Conservation (phyloP, 2,329 filamentous ascomycete genomes). For the Cercospora zeae-maydis region DNA sequence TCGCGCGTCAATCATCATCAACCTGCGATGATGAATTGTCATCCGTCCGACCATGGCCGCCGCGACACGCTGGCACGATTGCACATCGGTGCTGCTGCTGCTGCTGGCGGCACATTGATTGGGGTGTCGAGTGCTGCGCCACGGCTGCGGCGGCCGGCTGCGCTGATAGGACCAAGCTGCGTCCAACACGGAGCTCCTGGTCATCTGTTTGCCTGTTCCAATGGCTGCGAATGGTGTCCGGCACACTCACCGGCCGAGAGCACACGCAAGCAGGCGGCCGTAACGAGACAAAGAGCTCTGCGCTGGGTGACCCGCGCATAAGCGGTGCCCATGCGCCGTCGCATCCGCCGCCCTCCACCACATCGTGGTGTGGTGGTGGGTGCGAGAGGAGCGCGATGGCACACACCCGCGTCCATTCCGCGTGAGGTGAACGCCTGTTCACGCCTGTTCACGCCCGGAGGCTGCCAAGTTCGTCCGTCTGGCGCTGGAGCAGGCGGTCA, state of each 20-base stretch:
- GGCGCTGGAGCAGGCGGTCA: neutral
- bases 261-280: constrained; percentile 4
- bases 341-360: constrained; percentile 1
- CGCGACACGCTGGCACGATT: neutral
- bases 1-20: too few relatives aligned
- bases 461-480: too few relatives aligned
- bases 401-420: neutral
- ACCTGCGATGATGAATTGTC: neutral
- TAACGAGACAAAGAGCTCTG: constrained; percentile 10
- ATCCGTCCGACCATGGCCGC: constrained; percentile 3
- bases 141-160: constrained; percentile 2
- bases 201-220: constrained; percentile 24
- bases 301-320: constrained; percentile 13
- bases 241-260: constrained; percentile 10
- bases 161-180: neutral
- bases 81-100: too few relatives aligned
- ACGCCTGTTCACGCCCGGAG: too few relatives aligned
- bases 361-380: constrained; percentile 3
- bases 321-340: constrained; percentile 14
- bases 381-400: neutral
- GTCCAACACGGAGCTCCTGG: constrained; percentile 11
- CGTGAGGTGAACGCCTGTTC: neutral
- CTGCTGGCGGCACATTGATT: neutral
- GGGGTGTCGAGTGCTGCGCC: constrained; percentile 13
- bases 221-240: constrained; percentile 17